Base-by-base conservation (phyloP, 805 yeast genomes). In the Starmerella bombicola region DNA sequence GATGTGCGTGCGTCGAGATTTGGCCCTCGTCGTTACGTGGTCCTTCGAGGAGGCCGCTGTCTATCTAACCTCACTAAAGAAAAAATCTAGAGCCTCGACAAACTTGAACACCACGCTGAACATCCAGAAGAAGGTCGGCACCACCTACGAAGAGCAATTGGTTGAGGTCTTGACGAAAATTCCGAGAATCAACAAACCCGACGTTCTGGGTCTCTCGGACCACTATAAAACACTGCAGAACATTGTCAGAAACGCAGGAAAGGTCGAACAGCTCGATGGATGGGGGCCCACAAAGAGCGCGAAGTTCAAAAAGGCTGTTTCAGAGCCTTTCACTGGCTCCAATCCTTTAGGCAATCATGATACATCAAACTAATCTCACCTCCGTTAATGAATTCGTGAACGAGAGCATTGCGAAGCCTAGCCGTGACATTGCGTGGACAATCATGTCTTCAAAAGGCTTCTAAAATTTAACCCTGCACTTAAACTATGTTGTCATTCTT, bases 181-280 rank as follows among this genome's bases (percentile, higher is more conserved):
- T 10, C 59, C 63, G 7, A 57, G 66, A 5, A 59, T 65, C 24
- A 65, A 64, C 51, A 57, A 55, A 47, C 55, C 57, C 30, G 67
- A 65, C 43, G 63, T 58, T 3, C 43, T 55, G 8, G 55, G 55
- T 16, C 47, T 65, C 19, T 43, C 60, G 3, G 37, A 54, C 8
- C 53, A 51, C 25, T 65, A 51, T 46, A 64, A 65, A 6, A 52
- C 55, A 12, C 37, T 62, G 31, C 37, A 50, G 13, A 48, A 52
- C 17, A 61, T 60, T 9, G 48, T 60, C n/a, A 21, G 33, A 6
- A 56, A 57, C 34, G 48, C 52, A 16, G 54, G 26, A 38, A 25
- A 31, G 16, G 47, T 59, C 5, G 52, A 49, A 20, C 43, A 41
- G 20, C 32, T 60, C 12, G 52, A 49, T 15, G 63, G 63, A 15